Percentiles rank a stretch among this genome's conserved stretches.
Conservation (phyloP, 352 stramenopile species). For the Bremia lactucae region DNA sequence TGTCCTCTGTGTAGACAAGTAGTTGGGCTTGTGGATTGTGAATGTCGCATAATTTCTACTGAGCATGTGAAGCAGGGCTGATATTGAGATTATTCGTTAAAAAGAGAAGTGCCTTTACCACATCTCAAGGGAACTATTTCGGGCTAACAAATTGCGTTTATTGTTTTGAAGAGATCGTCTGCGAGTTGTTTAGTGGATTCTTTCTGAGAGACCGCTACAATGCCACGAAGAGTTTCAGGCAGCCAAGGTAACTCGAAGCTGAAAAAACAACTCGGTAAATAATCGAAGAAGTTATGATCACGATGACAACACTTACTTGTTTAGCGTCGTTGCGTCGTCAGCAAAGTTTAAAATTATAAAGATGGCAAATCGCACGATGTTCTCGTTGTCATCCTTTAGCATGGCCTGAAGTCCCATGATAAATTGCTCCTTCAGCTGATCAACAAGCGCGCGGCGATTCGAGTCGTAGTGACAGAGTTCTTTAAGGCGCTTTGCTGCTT, state of each 20-base stretch:
- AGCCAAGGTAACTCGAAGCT: conserved; percentile 49
- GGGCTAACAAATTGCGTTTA: no score
- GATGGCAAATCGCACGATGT: conserved; percentile 68
- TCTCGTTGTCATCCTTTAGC: conserved; percentile 61
- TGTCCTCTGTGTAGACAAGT: not conserved
- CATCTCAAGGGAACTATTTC: no score
- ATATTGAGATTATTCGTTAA: no score
- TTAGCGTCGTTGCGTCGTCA: conserved; percentile 32
- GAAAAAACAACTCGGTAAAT: conserved; percentile 2
- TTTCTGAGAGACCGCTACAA: conserved; percentile 51
- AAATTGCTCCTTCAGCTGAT: conserved; percentile 39
- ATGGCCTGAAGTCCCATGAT: conserved; percentile 41
- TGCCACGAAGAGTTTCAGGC: conserved; percentile 43
- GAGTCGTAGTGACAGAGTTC: conserved; percentile 51
- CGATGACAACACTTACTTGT: conserved; percentile 27
- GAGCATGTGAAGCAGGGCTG: no score
- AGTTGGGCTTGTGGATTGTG: not conserved
- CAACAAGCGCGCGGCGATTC: conserved; percentile 37
- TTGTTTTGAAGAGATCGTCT: conserved; percentile 46
- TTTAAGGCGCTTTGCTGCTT: conserved; percentile 65
- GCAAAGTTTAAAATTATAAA: conserved; percentile 64
- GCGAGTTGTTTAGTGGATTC: conserved; percentile 60
- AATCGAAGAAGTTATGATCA: no score
- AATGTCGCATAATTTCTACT: conserved; percentile 16
- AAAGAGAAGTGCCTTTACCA: conserved; percentile 1